Percentiles rank a stretch among this genome's conserved stretches.
phyloP scores from a whole-genome alignment of 202 grass and related monocot species.

The Setaria italica region DNA sequence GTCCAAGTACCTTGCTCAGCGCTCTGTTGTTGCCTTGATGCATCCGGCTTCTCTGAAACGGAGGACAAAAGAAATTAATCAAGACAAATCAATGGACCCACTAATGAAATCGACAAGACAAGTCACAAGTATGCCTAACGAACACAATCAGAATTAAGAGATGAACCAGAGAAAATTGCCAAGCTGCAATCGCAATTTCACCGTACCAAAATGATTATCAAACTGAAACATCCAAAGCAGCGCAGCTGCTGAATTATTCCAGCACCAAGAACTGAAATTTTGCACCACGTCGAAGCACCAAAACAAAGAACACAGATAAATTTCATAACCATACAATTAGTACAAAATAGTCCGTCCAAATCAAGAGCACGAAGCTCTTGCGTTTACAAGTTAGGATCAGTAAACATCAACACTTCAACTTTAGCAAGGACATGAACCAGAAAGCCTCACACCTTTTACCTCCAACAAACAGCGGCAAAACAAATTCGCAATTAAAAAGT shows the following conservation, averaged over 20 bases:
- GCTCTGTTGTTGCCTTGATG: constrained; percentile 58
- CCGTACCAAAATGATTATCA: neutral
- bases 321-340: constrained; percentile 3
- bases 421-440: constrained; percentile 13
- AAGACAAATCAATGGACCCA: constrained; percentile 25
- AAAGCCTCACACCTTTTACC: constrained; percentile 37
- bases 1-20: constrained; percentile 69
- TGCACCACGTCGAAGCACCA: constrained; percentile 6
- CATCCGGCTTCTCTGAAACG: constrained; percentile 67
- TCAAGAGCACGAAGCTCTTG: constrained; percentile 12
- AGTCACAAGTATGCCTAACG: neutral
- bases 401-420: constrained; percentile 21
- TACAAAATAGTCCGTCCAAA: neutral
- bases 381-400: neutral
- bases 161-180: constrained; percentile 2
- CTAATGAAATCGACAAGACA: neutral
- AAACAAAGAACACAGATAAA: constrained; percentile 9
- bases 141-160: constrained; percentile 25
- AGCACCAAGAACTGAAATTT: neutral
- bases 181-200: neutral
- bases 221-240: neutral
- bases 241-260: neutral
- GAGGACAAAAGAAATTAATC: constrained; percentile 43
- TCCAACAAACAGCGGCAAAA: constrained; percentile 32
- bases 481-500: constrained; percentile 4